Conservation (phyloP, 345 rosid genomes). For the Populus simonii region DNA sequence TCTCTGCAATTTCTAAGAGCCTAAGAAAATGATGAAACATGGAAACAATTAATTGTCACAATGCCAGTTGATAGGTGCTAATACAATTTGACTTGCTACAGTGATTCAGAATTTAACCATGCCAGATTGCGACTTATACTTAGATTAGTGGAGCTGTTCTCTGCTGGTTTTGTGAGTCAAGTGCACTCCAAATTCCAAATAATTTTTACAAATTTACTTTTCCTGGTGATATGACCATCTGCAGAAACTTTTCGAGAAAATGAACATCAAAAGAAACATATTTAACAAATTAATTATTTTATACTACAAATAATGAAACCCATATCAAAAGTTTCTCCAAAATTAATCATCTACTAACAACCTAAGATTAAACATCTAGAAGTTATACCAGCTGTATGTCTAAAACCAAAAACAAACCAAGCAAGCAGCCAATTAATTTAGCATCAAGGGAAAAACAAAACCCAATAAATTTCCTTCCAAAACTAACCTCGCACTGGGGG, state of each 20-base stretch:
- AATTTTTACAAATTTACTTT: background rate
- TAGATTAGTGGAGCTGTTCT: background rate
- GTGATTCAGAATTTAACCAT: background rate
- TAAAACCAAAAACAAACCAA: background rate
- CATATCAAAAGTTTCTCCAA: background rate
- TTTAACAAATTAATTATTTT: background rate
- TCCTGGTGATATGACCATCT: background rate
- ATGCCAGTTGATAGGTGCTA: background rate
- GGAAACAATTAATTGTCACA: background rate
- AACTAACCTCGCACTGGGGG: slow-evolving; percentile 90
- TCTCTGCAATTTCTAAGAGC: background rate
- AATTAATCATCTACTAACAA: background rate
- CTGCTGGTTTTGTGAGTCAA: background rate
- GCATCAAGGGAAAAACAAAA: background rate
- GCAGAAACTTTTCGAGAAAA: background rate
- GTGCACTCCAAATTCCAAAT: background rate
- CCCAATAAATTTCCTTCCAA: background rate
- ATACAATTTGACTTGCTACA: background rate
- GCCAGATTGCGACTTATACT: no score
- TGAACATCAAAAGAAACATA: background rate
- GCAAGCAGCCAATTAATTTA: background rate
- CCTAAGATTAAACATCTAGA: background rate
- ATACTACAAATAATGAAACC: background rate
- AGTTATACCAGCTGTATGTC: background rate
- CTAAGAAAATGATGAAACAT: background rate